Percentiles rank a stretch among this genome's conserved stretches.
Evolutionary conservation across 148 eudicot genomes (phyloP).

Genomic region (Camellia sinensis): DNA sequence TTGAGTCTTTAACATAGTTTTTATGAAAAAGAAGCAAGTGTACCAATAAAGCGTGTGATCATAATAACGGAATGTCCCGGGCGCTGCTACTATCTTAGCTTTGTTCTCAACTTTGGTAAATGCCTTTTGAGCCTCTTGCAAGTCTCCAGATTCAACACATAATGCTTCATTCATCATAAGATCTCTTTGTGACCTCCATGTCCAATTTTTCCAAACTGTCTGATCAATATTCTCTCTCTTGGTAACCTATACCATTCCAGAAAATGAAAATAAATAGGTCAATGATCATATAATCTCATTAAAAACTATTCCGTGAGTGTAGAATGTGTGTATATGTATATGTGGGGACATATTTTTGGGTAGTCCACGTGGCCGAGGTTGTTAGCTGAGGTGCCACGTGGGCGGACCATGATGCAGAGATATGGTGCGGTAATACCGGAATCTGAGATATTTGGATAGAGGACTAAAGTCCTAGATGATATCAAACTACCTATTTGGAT

Average conservation of each 20-base stretch:
- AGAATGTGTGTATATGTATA: too few species aligned
- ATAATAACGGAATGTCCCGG: not conserved
- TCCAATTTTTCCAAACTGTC: slow-evolving; percentile 34
- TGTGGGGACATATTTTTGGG: too few species aligned
- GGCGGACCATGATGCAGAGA: too few species aligned
- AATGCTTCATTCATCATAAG: slow-evolving; percentile 41
- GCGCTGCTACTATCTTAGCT: not conserved
- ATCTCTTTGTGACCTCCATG: slow-evolving; percentile 49
- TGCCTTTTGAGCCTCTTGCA: slow-evolving; percentile 1
- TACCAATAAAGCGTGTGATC: slow-evolving; percentile 30
- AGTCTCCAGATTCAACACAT: slow-evolving; percentile 42
- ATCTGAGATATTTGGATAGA: too few species aligned
- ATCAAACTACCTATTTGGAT: too few species aligned
- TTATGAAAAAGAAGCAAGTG: not conserved
- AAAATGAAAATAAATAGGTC: not conserved
- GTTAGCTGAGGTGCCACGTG: too few species aligned
- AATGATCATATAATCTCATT: not conserved
- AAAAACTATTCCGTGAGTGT: not conserved
- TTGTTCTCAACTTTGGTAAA: slow-evolving; percentile 3
- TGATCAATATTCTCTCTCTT: too few species aligned
- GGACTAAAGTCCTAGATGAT: too few species aligned
- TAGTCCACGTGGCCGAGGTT: too few species aligned
- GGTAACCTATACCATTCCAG: not conserved
- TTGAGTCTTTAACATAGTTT: not conserved
- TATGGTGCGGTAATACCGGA: too few species aligned